phyloP scores from a whole-genome alignment of 495 filamentous ascomycete genomes.

The Cercophora newfieldiana region DNA sequence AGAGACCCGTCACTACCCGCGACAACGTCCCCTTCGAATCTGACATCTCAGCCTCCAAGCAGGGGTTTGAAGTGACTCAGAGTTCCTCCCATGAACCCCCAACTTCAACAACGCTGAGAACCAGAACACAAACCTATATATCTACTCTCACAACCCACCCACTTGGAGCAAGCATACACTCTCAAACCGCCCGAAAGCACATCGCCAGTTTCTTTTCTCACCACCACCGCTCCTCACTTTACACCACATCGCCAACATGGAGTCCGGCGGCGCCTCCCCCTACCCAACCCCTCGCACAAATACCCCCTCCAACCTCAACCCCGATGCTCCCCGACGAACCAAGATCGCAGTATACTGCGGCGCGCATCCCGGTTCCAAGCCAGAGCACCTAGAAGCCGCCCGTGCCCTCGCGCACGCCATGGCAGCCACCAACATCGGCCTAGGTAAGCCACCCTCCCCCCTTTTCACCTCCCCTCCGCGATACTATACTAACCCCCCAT shows the following conservation, averaged over 20 bases:
- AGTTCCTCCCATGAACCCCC: not conserved
- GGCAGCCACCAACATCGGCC: slow-evolving; percentile 68
- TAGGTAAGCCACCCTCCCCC: slow-evolving; percentile 44
- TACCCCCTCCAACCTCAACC: slow-evolving; percentile 29
- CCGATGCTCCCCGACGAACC: slow-evolving; percentile 40
- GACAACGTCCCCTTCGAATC: not conserved
- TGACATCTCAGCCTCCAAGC: not conserved
- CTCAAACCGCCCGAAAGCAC: not conserved
- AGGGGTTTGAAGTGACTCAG: not conserved
- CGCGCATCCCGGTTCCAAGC: slow-evolving; percentile 66
- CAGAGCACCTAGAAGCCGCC: slow-evolving; percentile 71
- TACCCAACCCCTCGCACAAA: slow-evolving; percentile 31
- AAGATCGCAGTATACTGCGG: slow-evolving; percentile 82
- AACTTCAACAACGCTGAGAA: too few species aligned
- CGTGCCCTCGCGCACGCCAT: slow-evolving; percentile 73
- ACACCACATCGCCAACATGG: slow-evolving; percentile 32
- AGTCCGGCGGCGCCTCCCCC: slow-evolving; percentile 43
- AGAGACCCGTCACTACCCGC: not conserved
- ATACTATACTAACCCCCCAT: not conserved
- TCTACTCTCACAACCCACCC: too few species aligned
- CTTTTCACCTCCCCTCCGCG: not conserved
- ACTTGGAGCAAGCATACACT: not conserved
- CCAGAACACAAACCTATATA: too few species aligned
- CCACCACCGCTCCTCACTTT: not conserved
- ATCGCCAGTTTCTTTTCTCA: not conserved